Percentiles rank a stretch among this genome's conserved stretches.
phyloP scores from a whole-genome alignment of 352 stramenopile species.

The Phytophthora parvispora region DNA sequence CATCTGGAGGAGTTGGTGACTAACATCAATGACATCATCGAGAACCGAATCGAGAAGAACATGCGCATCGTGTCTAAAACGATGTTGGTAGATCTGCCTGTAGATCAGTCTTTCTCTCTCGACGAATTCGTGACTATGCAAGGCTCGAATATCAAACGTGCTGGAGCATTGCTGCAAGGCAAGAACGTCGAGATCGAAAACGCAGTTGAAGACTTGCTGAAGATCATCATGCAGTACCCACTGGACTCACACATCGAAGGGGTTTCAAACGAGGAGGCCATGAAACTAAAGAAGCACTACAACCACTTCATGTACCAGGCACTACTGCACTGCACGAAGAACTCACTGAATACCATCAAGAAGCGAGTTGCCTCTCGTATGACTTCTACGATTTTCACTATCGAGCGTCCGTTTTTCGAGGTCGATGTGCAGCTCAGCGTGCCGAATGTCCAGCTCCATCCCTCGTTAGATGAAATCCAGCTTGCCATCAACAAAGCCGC shows the following conservation, averaged over 20 bases:
- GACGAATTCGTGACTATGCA: conserved; percentile 99
- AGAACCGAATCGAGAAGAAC: conserved; percentile 99
- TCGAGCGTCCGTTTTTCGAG: conserved; percentile 98
- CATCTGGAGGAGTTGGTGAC: conserved; percentile 98
- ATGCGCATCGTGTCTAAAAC: conserved; percentile 99
- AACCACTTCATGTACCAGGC: conserved; percentile 99
- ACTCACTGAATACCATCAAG: conserved; percentile 99
- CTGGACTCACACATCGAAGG: conserved; percentile 97
- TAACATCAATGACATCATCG: conserved; percentile 99
- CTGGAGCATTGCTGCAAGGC: conserved; percentile 95
- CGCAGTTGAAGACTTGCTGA: conserved; percentile 97
- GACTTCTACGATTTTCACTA: conserved; percentile 90
- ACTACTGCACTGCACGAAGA: conserved; percentile 98
- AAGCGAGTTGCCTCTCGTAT: conserved; percentile 96
- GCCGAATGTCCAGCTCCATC: conserved; percentile 94
- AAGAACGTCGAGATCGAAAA: conserved; percentile 99
- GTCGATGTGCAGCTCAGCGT: conserved; percentile 98
- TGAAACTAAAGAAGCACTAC: conserved; percentile 99
- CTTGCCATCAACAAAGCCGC: conserved; percentile 98
- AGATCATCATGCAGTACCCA: conserved; percentile 96
- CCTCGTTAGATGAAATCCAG: conserved; percentile 98
- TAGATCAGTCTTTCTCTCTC: conserved; percentile 97
- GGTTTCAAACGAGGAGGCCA: conserved; percentile 94
- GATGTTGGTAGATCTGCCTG: conserved; percentile 97
- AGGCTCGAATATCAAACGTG: conserved; percentile 93